Conservation (phyloP, 148 eudicot genomes). For the Selenicereus undatus region DNA sequence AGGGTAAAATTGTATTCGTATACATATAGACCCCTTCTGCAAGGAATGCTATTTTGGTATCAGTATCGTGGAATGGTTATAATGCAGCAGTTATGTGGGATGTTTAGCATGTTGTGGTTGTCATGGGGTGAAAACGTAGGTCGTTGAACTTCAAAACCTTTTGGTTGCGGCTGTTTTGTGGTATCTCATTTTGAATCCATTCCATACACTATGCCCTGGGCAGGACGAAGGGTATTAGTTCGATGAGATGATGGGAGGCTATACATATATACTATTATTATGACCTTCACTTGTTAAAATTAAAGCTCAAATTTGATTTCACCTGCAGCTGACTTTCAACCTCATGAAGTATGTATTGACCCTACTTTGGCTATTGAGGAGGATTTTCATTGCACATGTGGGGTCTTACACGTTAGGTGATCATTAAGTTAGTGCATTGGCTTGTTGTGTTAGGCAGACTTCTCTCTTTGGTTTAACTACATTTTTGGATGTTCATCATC, state of each 20-base stretch:
- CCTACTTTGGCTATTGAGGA: background rate
- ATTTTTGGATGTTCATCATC: slow-evolving; percentile 8
- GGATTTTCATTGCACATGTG: background rate
- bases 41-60: too few species aligned
- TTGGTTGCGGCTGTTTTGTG: too few species aligned
- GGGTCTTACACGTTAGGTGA: background rate
- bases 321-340: background rate
- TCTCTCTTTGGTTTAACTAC: background rate
- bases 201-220: background rate
- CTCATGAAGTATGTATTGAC: background rate
- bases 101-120: too few species aligned
- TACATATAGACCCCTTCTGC: background rate
- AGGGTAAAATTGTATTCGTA: background rate
- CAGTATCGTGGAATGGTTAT: too few species aligned
- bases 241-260: background rate
- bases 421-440: background rate
- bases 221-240: background rate
- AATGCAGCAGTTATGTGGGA: too few species aligned
- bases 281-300: background rate
- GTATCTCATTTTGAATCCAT: too few species aligned
- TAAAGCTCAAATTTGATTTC: background rate
- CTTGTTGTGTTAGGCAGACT: background rate
- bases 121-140: too few species aligned
- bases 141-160: too few species aligned
- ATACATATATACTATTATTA: background rate